Base-by-base conservation (phyloP, 306 rosid species). In the Medicago ruthenica region DNA sequence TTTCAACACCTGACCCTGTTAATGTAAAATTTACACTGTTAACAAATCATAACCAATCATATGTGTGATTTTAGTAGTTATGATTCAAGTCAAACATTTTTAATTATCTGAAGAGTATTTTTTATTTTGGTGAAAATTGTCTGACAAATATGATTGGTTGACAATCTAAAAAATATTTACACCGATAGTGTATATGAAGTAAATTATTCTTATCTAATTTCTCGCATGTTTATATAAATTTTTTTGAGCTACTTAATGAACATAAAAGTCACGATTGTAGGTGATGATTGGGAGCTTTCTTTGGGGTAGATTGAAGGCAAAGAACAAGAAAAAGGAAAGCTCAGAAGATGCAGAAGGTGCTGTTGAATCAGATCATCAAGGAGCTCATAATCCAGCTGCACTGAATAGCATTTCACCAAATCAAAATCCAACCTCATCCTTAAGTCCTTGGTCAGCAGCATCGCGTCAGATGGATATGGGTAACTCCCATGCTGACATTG, bases 401-500 rank as follows among this genome's bases (percentile, higher is more conserved):
- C 39, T 81, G 48, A 88, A 75, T 9, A 85, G 53, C 85, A 78
- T 88, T 37, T 79, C 80, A 1, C 85, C 84, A 0, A 85, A 72
- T 65, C 97, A 87, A 71, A 90, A 79, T 83, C 89, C 90, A 16
- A 71, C 82, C 7, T 76, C 97, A 20, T 74, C 97, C 6, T 39
- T 86, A 57, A 87, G 88, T 8, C 81, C 87, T 1, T 96, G 99
- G 99, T 87, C 93, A 13, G 75, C 88, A 2, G 76, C 89, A 1
- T 81, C 96, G 5, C 92, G 87, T 41, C 62, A 81, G 0, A 34
- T 87, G 90, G 97, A 95, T 63, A 92, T 92, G 92, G 93, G 88
- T 34, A 89, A 86, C 22, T 82, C 91, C 53, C 97, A 92, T 69
- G 84, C 81, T 2, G 99, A 90, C 92, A 96, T 96, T 53, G 97